These are phyloP conservation scores for Cercospora sp. DNA, from an alignment of 2,329 filamentous ascomycete genomes.

Conservation along the genomic window DNA sequence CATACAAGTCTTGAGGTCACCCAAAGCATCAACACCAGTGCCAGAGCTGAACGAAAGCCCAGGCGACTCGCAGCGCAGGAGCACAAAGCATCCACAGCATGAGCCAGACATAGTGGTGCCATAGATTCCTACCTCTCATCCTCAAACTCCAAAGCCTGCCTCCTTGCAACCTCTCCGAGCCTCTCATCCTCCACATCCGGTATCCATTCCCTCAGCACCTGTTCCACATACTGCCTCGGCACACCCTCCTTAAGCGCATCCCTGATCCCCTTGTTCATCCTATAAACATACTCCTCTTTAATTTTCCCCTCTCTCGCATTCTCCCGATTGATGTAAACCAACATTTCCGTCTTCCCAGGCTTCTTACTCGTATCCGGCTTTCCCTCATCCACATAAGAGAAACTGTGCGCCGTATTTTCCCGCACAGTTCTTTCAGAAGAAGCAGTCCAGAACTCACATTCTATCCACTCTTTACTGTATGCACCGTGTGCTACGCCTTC, in stretches of 20 bases:
- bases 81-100: not conserved
- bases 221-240: slow-evolving; percentile 56
- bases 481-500: slow-evolving; percentile 62
- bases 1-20: not conserved
- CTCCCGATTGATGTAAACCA: slow-evolving; percentile 62
- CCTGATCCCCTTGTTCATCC: slow-evolving; percentile 64
- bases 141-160: slow-evolving; percentile 41
- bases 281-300: slow-evolving; percentile 59
- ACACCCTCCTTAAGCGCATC: slow-evolving; percentile 60
- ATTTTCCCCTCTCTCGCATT: slow-evolving; percentile 46
- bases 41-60: not conserved
- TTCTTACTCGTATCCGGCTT: slow-evolving; percentile 32
- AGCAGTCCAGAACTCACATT: slow-evolving; percentile 48
- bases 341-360: slow-evolving; percentile 40
- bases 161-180: slow-evolving; percentile 38
- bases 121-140: slow-evolving; percentile 20
- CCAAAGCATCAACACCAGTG: not conserved
- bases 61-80: not conserved
- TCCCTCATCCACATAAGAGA: slow-evolving; percentile 7
- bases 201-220: slow-evolving; percentile 57
- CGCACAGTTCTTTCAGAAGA: slow-evolving; percentile 1
- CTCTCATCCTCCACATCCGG: slow-evolving; percentile 37
- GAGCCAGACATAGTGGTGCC: not conserved
- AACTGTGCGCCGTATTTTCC: not conserved
- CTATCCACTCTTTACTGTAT: slow-evolving; percentile 58